Base-by-base conservation (phyloP, 148 eudicot species). In the Amaranthus hypochondriacus region DNA sequence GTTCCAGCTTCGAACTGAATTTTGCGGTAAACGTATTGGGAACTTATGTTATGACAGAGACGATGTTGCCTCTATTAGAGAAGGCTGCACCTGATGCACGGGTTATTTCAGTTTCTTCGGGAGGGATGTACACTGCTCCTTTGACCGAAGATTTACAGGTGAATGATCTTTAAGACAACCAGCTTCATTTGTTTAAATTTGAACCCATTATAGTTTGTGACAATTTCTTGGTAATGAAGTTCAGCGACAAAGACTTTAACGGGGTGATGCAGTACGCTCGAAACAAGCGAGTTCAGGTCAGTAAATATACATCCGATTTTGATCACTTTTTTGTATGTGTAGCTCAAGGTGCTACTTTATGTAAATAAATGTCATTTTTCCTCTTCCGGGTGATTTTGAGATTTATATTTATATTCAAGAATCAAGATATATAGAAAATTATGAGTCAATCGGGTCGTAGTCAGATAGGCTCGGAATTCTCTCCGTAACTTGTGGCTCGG, bases 21-120 rank as follows among this genome's bases (percentile, higher is more conserved):
- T 95, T 95, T 83, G 93, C 97, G 60, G 90, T 95, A 57, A 95
- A 90, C 80, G 98, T 92, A 13, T 78, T 95, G 58, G 98, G 98
- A 66, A 88, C 96, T 67, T 92, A 84, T 71, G 69, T 86, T 56
- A 68, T 90, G 77, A 95, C 98, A 73, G 96, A 92, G 68, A 71
- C 72, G 9, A 86, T 95, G 89, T 21, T 92, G 75, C 97, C 98
- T 7, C 77, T 85, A 79, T 73, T 95, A 81, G 96, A 92, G 83
- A 92, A 89, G 82, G 96, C 97, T 75, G 87, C 86, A 42, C 97
- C 96, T 66, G 96, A 95, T 86, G 88, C 97, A 71, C 89, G 93
- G 81, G 97, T 92, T 3, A 90, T 95, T 57, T 90, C 98, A 43
- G 97, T 95, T 55, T 76, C 97, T 63, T 92, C 97, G 4, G 97